phyloP scores from a whole-genome alignment of 805 yeast species.

The Schizosaccharomyces cryophilus region DNA sequence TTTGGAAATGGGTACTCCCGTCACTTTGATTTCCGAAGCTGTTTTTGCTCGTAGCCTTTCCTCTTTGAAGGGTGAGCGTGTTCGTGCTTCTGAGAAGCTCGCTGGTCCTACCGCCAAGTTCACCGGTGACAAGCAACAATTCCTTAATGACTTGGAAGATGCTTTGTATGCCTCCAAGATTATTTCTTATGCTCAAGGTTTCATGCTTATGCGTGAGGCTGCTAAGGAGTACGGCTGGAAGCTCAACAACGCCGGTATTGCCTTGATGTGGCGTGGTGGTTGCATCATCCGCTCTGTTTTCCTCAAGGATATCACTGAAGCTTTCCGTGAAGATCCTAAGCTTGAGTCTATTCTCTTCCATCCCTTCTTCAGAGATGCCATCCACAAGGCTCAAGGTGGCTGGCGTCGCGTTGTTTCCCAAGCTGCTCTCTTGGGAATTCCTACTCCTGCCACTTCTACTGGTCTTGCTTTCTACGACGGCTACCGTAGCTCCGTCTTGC shows the following conservation, averaged over 20 bases:
- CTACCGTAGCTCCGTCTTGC: slow-evolving; percentile 82
- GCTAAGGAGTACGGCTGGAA: slow-evolving; percentile 93
- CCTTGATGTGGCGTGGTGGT: slow-evolving; percentile 99
- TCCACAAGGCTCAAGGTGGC: slow-evolving; percentile 76
- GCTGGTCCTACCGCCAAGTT: slow-evolving; percentile 55
- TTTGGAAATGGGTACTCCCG: slow-evolving; percentile 93
- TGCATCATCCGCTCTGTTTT: slow-evolving; percentile 97
- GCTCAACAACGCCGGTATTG: slow-evolving; percentile 92
- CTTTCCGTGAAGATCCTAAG: slow-evolving; percentile 80
- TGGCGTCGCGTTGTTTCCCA: slow-evolving; percentile 77
- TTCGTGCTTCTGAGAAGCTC: slow-evolving; percentile 52
- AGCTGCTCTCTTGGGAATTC: slow-evolving; percentile 70
- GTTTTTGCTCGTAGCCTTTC: slow-evolving; percentile 89
- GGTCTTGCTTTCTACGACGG: slow-evolving; percentile 97
- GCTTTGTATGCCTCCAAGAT: slow-evolving; percentile 96
- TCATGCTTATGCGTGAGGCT: slow-evolving; percentile 96
- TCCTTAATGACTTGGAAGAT: slow-evolving; percentile 86
- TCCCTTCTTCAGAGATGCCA: slow-evolving; percentile 80
- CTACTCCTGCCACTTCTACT: slow-evolving; percentile 93
- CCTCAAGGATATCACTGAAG: slow-evolving; percentile 89
- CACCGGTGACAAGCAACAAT: slow-evolving; percentile 52
- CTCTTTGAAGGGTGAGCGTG: slow-evolving; percentile 78
- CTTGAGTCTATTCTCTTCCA: slow-evolving; percentile 88
- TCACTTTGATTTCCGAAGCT: slow-evolving; percentile 94
- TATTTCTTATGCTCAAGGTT: slow-evolving; percentile 96